Evolutionary conservation across 306 rosid species (phyloP).

Genomic region (Casuarina equisetifolia): DNA sequence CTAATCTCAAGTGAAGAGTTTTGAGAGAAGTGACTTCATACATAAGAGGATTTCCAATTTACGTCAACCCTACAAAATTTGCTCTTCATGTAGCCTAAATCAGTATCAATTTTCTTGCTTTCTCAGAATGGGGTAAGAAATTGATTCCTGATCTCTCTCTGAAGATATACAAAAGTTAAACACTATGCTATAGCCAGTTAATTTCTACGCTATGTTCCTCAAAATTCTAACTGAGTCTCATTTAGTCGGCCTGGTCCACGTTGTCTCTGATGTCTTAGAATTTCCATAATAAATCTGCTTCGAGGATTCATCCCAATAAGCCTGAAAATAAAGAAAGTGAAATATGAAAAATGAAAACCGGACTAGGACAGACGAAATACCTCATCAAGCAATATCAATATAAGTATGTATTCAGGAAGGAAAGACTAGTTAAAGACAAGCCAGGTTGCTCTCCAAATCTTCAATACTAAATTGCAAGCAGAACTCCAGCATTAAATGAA

Average conservation of each 20-base stretch:
- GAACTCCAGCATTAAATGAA: not conserved
- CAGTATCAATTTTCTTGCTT: not conserved
- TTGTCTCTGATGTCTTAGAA: conserved; percentile 61
- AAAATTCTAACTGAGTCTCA: conserved; percentile 18
- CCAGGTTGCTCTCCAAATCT: not conserved
- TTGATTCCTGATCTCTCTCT: not conserved
- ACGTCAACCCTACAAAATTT: too few relatives aligned
- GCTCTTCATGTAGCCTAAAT: too few relatives aligned
- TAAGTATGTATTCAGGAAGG: too few relatives aligned
- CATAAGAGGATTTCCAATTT: too few relatives aligned
- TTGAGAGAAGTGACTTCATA: too few relatives aligned
- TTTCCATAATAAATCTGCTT: conserved; percentile 89
- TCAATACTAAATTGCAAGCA: not conserved
- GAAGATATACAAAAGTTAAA: not conserved
- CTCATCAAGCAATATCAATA: not conserved
- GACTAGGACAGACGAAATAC: not conserved
- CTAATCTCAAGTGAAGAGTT: too few relatives aligned
- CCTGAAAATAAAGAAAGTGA: conserved; percentile 43
- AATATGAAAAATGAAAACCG: not conserved
- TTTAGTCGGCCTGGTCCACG: conserved; percentile 67
- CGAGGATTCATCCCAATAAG: conserved; percentile 76
- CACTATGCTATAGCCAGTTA: not conserved
- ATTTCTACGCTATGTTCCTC: not conserved
- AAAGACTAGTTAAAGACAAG: not conserved
- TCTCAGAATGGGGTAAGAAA: not conserved